Base-by-base conservation (phyloP, 1,139 yeast species). In the Taphrina betulina region DNA sequence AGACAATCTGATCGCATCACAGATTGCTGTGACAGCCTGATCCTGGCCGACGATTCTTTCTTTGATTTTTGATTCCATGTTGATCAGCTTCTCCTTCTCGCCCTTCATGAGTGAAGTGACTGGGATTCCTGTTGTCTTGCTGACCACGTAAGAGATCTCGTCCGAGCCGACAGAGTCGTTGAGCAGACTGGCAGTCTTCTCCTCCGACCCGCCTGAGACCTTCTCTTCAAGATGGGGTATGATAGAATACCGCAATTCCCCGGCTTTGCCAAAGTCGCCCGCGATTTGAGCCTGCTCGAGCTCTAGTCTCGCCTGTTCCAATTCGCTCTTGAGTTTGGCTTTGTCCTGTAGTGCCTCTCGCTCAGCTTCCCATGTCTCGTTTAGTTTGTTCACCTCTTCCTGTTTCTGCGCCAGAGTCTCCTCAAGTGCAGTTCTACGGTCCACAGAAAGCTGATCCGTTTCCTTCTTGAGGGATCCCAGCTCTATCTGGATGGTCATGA, bases 121-220 rank as follows among this genome's bases (percentile, higher is more conserved):
- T 3, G 98, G 98, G 44, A 92, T 89, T 35, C 97, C 97, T 0
- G 98, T 92, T 84, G 94, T 88, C 63, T 88, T 83, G 12, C 95
- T 84, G 12, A 92, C 85, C 4, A 92, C 98, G 59, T 80, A 77
- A 0, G 96, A 94, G 64, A 92, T 92, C 70, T 92, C 98, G 63
- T 90, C 95, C 1, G 95, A 78, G 0, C 96, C 86, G 2, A 92
- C 97, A 0, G 95, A 82, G 64, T 92, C 98, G 69, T 92, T 97
- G 35, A 92, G 72, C 58, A 92, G 72, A 0, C 77, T 65, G 17
- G 40, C 24, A 3, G 12, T 16, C n/a, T 28, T 26, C 24, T 29
- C 24, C n/a, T 24, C 46, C n/a, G 48, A 34, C 62, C 72, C 75
- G 53, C 77, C 79, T 20, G 75, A 71, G 7, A 90, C 78, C 63